phyloP scores from a whole-genome alignment of 2,329 filamentous ascomycete species.

The Diplodia scrobiculata region DNA sequence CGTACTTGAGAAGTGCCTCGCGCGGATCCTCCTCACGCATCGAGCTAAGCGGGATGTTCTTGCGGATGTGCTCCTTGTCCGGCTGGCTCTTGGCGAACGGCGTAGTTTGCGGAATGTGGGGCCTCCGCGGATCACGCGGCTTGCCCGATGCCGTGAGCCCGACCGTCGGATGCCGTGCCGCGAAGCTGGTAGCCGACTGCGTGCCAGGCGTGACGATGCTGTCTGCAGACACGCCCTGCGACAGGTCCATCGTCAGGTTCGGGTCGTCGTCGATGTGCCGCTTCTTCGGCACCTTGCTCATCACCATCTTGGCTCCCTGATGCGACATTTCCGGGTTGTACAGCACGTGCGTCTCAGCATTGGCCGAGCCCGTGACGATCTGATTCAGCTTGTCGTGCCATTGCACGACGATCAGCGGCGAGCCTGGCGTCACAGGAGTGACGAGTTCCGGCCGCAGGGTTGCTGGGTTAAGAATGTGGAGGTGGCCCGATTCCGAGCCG shows the following conservation, averaged over 20 bases:
- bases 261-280: conserved; percentile 94
- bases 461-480: conserved; percentile 91
- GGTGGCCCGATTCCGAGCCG: conserved; percentile 79
- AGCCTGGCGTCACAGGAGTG: conserved; percentile 84
- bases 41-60: conserved; percentile 83
- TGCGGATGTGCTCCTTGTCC: conserved; percentile 83
- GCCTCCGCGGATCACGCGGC: conserved; percentile 76
- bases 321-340: conserved; percentile 82
- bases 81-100: conserved; percentile 90
- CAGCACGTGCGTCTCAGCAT: conserved; percentile 83
- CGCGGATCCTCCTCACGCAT: conserved; percentile 97
- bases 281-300: conserved; percentile 91
- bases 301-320: conserved; percentile 77
- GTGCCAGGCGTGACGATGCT: conserved; percentile 64
- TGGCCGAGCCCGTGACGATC: conserved; percentile 90
- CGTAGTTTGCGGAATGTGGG: conserved; percentile 80
- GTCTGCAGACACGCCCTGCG: conserved; percentile 79
- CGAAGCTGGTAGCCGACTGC: conserved; percentile 49
- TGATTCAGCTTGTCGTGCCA: conserved; percentile 98
- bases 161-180: conserved; percentile 66
- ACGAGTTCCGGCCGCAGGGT: conserved; percentile 82
- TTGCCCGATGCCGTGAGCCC: conserved; percentile 78
- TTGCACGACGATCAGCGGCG: conserved; percentile 76
- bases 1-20: conserved; percentile 92
- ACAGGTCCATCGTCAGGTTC: conserved; percentile 79